phyloP scores from a whole-genome alignment of 768 basidiomycete genomes.

The Cystobasidium ongulense region DNA sequence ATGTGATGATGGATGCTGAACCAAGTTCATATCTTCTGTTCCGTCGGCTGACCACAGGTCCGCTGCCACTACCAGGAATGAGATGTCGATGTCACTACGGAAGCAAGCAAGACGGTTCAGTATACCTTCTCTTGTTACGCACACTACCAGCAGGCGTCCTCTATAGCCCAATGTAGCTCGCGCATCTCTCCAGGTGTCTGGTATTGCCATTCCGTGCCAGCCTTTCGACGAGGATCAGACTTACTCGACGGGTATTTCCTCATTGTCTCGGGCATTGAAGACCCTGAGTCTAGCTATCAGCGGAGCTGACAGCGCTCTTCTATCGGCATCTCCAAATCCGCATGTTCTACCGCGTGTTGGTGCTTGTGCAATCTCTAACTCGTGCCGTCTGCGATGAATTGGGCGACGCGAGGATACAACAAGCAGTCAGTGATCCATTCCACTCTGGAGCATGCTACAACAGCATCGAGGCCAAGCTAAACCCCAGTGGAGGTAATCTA shows the following conservation, averaged over 20 bases:
- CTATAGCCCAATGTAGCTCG: no score
- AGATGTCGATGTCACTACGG: conserved; percentile 68
- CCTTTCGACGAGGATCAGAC: conserved; percentile 45
- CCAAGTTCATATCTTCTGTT: conserved; percentile 75
- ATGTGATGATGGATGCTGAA: conserved; percentile 58
- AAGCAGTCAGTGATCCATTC: neutral
- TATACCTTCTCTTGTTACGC: neutral
- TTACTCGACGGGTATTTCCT: conserved; percentile 65
- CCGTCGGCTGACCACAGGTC: conserved; percentile 84
- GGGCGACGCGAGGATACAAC: neutral
- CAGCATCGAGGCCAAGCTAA: no score
- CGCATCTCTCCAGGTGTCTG: no score
- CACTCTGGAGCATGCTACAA: no score
- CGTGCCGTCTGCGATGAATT: conserved; percentile 49
- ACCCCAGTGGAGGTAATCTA: no score
- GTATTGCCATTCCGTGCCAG: neutral
- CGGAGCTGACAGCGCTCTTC: conserved; percentile 82
- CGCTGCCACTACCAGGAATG: conserved; percentile 84
- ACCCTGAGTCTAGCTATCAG: conserved; percentile 64
- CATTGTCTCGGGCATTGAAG: conserved; percentile 56
- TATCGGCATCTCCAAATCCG: conserved; percentile 93
- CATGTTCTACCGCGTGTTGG: conserved; percentile 88
- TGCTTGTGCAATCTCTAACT: conserved; percentile 75
- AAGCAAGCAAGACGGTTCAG: conserved; percentile 33
- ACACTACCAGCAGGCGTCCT: no score